These are phyloP conservation scores for Sarocladiaceae sp. DNA, from an alignment of 2,329 filamentous ascomycete genomes.

Conservation along the genomic window DNA sequence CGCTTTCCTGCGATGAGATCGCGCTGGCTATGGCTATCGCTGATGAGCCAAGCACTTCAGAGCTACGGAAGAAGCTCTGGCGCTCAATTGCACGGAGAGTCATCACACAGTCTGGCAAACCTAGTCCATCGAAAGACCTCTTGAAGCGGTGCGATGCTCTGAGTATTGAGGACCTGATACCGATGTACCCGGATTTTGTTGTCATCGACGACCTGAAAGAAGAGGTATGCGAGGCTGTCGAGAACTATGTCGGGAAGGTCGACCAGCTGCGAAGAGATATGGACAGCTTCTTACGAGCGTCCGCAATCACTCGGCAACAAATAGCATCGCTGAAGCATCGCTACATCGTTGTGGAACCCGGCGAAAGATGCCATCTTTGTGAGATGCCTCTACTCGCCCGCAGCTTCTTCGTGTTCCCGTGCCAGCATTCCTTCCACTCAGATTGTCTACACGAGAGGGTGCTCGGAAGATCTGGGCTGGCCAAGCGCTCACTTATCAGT, in stretches of 20 bases:
- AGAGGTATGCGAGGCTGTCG: conserved; percentile 88
- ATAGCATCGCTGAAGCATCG: conserved; percentile 79
- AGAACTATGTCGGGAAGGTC: conserved; percentile 89
- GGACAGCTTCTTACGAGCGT: conserved; percentile 87
- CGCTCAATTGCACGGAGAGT: conserved; percentile 91
- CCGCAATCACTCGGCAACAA: conserved; percentile 82
- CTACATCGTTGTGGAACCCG: conserved; percentile 94
- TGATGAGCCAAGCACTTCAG: conserved; percentile 71
- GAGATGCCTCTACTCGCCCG: conserved; percentile 79
- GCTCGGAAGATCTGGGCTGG: too few species aligned
- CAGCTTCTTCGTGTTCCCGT: conserved; percentile 97
- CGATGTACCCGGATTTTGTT: conserved; percentile 97
- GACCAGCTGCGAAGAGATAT: conserved; percentile 86
- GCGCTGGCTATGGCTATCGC: conserved; percentile 87
- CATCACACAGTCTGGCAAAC: conserved; percentile 77
- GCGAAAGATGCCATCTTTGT: conserved; percentile 89
- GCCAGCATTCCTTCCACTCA: too few species aligned
- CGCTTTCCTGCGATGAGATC: conserved; percentile 80
- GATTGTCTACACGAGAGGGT: too few species aligned
- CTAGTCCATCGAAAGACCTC: conserved; percentile 91
- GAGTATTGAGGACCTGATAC: conserved; percentile 92
- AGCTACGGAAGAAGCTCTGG: conserved; percentile 89
- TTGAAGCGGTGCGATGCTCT: conserved; percentile 85
- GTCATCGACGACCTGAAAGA: conserved; percentile 99
- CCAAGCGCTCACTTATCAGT: too few species aligned